Evolutionary conservation across 2,329 filamentous ascomycete genomes (phyloP).

Genomic region (Colletotrichum sp.): DNA sequence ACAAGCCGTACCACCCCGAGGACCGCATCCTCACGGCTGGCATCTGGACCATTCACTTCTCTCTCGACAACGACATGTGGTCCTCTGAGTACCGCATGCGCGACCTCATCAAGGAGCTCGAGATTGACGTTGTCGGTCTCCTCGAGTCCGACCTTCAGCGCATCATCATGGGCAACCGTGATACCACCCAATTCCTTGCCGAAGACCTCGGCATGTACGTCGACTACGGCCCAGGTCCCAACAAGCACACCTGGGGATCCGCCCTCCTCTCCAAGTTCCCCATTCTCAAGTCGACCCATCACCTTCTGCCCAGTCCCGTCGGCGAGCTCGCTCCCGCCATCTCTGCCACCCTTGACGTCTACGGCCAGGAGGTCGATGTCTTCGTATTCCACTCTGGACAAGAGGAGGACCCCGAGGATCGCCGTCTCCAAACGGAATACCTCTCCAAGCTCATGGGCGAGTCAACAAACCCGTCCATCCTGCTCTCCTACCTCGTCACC

Average conservation of each 20-base stretch:
- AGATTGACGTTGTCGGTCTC: slow-evolving; percentile 95
- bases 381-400: slow-evolving; percentile 99
- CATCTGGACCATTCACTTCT: slow-evolving; percentile 99
- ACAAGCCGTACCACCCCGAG: slow-evolving; percentile 86
- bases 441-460: slow-evolving; percentile 87
- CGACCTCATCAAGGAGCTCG: slow-evolving; percentile 88
- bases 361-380: slow-evolving; percentile 87
- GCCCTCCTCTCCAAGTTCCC: slow-evolving; percentile 96
- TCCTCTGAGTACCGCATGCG: slow-evolving; percentile 94
- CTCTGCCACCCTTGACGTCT: slow-evolving; percentile 93
- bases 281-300: slow-evolving; percentile 95
- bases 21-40: slow-evolving; percentile 90
- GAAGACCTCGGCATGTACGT: slow-evolving; percentile 99
- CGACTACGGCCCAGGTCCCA: slow-evolving; percentile 94
- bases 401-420: slow-evolving; percentile 93
- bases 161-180: slow-evolving; percentile 99
- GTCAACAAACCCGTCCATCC: slow-evolving; percentile 77
- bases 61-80: slow-evolving; percentile 98
- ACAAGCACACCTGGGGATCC: slow-evolving; percentile 98
- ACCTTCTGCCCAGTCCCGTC: slow-evolving; percentile 89
- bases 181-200: slow-evolving; percentile 92
- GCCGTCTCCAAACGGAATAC: slow-evolving; percentile 85
- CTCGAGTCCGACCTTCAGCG: slow-evolving; percentile 92
- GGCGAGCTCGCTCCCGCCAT: slow-evolving; percentile 96
- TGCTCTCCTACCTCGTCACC: slow-evolving; percentile 92